Conservation (phyloP, 2,329 filamentous ascomycete genomes). For the Aspergillus sp. region DNA sequence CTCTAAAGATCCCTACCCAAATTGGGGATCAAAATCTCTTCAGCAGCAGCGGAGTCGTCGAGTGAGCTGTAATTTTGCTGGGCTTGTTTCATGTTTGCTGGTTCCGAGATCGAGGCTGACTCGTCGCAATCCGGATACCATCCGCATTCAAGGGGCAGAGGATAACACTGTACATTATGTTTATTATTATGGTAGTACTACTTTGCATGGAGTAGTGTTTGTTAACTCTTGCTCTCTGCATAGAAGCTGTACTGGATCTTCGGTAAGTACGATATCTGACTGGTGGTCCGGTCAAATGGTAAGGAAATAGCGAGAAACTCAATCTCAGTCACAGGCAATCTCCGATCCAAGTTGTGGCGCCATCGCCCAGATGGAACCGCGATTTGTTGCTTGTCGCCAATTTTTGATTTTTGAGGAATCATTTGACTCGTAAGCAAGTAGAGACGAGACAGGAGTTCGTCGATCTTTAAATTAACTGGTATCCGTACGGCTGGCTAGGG, state of each 20-base stretch:
- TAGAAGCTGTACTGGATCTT: not conserved
- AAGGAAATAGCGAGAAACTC: not conserved
- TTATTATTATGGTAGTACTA: not conserved
- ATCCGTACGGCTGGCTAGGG: not conserved
- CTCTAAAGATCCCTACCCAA: not conserved
- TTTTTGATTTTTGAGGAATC: not conserved
- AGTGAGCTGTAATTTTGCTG: not conserved
- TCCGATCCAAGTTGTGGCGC: not conserved
- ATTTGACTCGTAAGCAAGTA: not conserved
- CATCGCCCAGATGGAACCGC: not conserved
- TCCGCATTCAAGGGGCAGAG: not conserved
- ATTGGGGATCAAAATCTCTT: not conserved
- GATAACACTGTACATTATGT: not conserved
- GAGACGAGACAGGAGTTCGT: not conserved
- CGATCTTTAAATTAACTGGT: slow-evolving; percentile 2
- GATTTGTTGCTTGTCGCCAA: not conserved
- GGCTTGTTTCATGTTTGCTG: slow-evolving; percentile 1
- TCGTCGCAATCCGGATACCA: not conserved
- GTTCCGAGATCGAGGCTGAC: not conserved
- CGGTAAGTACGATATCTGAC: not conserved
- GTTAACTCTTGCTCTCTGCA: not conserved
- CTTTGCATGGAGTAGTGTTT: not conserved
- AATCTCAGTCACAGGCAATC: not conserved
- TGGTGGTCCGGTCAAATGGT: not conserved
- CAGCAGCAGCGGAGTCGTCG: not conserved